A percentile compares a stretch with the other conserved stretches of the same genome.
phyloP scores from a whole-genome alignment of 176 grass and related monocot species.

The Typha latifolia region DNA sequence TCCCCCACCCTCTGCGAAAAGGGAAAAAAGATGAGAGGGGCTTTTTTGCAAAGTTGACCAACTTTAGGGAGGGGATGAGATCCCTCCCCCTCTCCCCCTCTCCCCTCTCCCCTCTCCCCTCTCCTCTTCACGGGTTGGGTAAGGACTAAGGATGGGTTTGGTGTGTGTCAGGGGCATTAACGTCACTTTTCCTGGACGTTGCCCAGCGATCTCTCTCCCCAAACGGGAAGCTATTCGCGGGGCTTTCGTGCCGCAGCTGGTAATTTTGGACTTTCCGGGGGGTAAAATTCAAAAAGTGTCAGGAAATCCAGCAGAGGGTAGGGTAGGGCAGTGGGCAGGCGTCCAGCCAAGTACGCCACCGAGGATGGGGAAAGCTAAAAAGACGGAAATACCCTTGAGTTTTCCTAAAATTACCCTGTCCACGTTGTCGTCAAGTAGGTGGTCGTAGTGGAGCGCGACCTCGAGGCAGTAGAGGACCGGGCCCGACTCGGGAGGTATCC shows the following conservation, averaged over 20 bases:
- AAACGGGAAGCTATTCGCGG: not conserved
- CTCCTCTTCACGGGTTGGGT: slow-evolving; percentile 22
- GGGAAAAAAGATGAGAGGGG: not conserved
- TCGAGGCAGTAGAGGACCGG: slow-evolving; percentile 92
- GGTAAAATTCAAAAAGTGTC: slow-evolving; percentile 12
- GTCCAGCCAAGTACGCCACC: slow-evolving; percentile 39
- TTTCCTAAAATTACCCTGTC: slow-evolving; percentile 45
- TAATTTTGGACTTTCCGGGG: slow-evolving; percentile 5
- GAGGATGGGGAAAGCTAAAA: not conserved
- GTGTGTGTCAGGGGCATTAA: slow-evolving; percentile 11
- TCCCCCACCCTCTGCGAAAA: slow-evolving; percentile 18
- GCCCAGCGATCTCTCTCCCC: not conserved
- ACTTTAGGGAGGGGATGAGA: slow-evolving; percentile 5
- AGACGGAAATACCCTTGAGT: slow-evolving; percentile 25
- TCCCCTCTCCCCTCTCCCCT: no score
- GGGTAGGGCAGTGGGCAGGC: slow-evolving; percentile 28
- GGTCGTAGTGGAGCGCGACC: slow-evolving; percentile 63
- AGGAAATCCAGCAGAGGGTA: slow-evolving; percentile 49
- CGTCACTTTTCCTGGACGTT: slow-evolving; percentile 5
- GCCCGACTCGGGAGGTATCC: slow-evolving; percentile 38
- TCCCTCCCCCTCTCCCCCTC: no score
- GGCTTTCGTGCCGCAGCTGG: not conserved
- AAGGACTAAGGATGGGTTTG: not conserved
- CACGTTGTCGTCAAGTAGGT: slow-evolving; percentile 17
- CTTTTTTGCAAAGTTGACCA: not conserved